Conservation (phyloP, 352 stramenopile genomes). For the Pythium chondricola region DNA sequence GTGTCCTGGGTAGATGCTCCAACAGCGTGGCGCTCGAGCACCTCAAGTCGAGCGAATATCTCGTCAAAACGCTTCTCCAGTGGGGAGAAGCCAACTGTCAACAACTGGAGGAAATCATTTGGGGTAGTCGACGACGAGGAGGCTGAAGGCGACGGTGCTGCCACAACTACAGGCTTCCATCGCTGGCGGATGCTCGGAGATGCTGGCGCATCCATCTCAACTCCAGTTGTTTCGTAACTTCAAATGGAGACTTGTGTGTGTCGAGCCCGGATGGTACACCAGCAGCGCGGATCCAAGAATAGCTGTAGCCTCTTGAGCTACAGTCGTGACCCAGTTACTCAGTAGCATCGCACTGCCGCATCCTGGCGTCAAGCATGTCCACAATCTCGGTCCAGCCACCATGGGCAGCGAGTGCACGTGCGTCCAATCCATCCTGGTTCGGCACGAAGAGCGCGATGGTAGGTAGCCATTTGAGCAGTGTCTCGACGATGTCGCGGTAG, state of each 20-base stretch:
- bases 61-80: constrained; percentile 47
- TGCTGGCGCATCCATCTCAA: too few species aligned
- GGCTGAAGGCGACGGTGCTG: neutral
- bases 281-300: too few species aligned
- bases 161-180: neutral
- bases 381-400: constrained; percentile 16
- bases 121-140: neutral
- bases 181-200: neutral
- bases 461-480: constrained; percentile 34
- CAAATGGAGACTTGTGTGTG: too few species aligned
- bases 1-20: too few species aligned
- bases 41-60: constrained; percentile 36
- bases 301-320: too few species aligned
- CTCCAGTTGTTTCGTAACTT: too few species aligned
- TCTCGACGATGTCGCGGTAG: constrained; percentile 18
- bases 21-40: constrained; percentile 33
- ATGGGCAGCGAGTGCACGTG: constrained; percentile 32
- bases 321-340: too few species aligned
- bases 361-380: constrained; percentile 1
- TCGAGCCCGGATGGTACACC: too few species aligned
- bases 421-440: constrained; percentile 43
- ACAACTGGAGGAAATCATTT: constrained; percentile 10
- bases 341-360: too few species aligned
- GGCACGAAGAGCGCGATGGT: constrained; percentile 43
- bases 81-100: constrained; percentile 26